Evolutionary conservation across 116 monocot species (phyloP).

Genomic region (Trichopus zeylanicus): DNA sequence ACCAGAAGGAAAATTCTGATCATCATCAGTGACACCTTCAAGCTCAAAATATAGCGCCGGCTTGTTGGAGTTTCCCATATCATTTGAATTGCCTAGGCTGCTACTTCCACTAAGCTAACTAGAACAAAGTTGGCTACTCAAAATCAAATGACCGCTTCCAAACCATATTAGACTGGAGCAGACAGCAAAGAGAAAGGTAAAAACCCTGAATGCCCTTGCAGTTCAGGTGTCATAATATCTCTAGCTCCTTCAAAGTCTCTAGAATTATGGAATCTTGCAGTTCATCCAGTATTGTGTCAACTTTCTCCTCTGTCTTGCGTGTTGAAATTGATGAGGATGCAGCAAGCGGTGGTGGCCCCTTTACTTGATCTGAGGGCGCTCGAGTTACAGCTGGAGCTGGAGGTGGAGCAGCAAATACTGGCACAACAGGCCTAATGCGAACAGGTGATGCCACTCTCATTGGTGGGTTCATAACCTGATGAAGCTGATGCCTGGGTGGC

Average conservation of each 20-base stretch:
- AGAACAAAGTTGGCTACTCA: not conserved
- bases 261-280: constrained; percentile 3
- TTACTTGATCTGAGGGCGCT: constrained; percentile 11
- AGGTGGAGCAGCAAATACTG: constrained; percentile 35
- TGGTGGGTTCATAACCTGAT: constrained; percentile 18
- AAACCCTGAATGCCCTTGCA: not conserved
- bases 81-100: not conserved
- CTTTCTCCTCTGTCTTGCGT: constrained; percentile 2
- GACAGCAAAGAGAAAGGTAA: constrained; percentile 6
- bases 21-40: not conserved
- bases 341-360: not conserved
- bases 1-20: not conserved
- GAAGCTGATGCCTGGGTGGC: constrained; percentile 20
- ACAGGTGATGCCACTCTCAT: constrained; percentile 59
- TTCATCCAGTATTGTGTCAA: not conserved
- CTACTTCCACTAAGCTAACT: not conserved
- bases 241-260: constrained; percentile 20
- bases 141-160: not conserved
- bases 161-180: not conserved
- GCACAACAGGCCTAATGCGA: constrained; percentile 53
- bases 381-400: constrained; percentile 6
- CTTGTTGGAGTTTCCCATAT: not conserved
- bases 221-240: not conserved
- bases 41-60: constrained; percentile 2
- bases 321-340: not conserved